Evolutionary conservation across 73 alveolate genomes (phyloP).

Genomic region (Halteria grandinella): DNA sequence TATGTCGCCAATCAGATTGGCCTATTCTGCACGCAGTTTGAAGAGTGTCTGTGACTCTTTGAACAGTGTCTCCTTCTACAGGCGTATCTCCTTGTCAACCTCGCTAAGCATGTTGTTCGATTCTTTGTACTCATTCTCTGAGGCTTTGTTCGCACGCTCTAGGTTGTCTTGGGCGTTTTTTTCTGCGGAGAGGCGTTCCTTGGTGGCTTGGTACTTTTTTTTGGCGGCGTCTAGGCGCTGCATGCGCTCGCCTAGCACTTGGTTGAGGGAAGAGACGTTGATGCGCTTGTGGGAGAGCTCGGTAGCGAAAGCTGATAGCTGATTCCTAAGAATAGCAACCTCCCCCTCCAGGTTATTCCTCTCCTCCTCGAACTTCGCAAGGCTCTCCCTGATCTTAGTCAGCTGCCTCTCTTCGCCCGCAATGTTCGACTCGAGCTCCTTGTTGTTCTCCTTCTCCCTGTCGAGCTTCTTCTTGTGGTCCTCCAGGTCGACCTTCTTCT

Average conservation of each 20-base stretch:
- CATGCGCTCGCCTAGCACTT: slow-evolving; percentile 72
- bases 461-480: slow-evolving; percentile 78
- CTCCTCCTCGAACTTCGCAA: slow-evolving; percentile 59
- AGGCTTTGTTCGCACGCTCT: slow-evolving; percentile 73
- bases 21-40: slow-evolving; percentile 93
- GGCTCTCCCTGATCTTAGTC: slow-evolving; percentile 63
- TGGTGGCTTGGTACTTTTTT: slow-evolving; percentile 70
- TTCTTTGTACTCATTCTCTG: slow-evolving; percentile 81
- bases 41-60: slow-evolving; percentile 93
- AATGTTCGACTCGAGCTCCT: slow-evolving; percentile 58
- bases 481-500: slow-evolving; percentile 86
- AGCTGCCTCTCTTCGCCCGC: slow-evolving; percentile 67
- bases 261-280: slow-evolving; percentile 59
- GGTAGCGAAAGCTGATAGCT: slow-evolving; percentile 83
- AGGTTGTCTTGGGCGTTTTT: slow-evolving; percentile 80
- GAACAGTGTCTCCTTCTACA: slow-evolving; percentile 88
- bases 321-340: slow-evolving; percentile 84
- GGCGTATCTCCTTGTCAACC: slow-evolving; percentile 89
- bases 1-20: slow-evolving; percentile 95
- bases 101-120: slow-evolving; percentile 72
- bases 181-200: slow-evolving; percentile 83
- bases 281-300: slow-evolving; percentile 74
- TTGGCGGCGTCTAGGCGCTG: slow-evolving; percentile 73
- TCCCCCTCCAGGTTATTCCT: slow-evolving; percentile 78
- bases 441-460: slow-evolving; percentile 84